Conservation (phyloP, 164 flowering plant species). For the Akebia trifoliata region DNA sequence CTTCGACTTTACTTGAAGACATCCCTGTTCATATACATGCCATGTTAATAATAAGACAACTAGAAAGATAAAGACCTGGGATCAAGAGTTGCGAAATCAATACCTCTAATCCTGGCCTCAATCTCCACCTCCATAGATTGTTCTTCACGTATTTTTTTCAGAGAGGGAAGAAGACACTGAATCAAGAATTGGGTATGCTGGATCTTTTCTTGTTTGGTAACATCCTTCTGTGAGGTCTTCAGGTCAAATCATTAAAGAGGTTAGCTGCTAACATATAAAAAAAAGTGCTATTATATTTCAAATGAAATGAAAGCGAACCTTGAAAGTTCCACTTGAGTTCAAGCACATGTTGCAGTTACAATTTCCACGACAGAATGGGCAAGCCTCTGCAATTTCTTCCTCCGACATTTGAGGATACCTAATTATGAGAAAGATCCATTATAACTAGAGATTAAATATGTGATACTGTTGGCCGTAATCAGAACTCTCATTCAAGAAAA, state of each 20-base stretch:
- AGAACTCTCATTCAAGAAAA: not conserved
- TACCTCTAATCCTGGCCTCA: conserved; percentile 60
- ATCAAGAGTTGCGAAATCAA: not conserved
- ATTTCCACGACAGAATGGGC: conserved; percentile 66
- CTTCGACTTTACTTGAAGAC: conserved; percentile 23
- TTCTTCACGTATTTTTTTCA: conserved; percentile 45
- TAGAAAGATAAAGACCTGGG: not conserved
- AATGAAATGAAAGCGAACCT: conserved; percentile 56
- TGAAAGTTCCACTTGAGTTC: conserved; percentile 34
- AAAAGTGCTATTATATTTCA: not conserved
- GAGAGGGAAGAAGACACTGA: conserved; percentile 43
- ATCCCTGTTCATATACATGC: conserved; percentile 29
- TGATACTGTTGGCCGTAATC: not conserved
- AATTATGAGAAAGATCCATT: not conserved
- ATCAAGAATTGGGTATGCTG: conserved; percentile 47
- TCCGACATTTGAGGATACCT: conserved; percentile 58
- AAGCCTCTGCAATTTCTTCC: conserved; percentile 37
- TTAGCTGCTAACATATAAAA: not conserved
- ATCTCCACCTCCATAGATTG: conserved; percentile 52
- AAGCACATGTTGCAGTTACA: conserved; percentile 71
- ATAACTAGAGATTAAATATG: not conserved
- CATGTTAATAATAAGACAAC: not conserved
- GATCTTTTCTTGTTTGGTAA: conserved; percentile 31
- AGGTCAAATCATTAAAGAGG: not conserved
- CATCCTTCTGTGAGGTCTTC: conserved; percentile 42